Evolutionary conservation across 495 filamentous ascomycete genomes (phyloP).

Genomic region (Aspergillus olivimuriae): DNA sequence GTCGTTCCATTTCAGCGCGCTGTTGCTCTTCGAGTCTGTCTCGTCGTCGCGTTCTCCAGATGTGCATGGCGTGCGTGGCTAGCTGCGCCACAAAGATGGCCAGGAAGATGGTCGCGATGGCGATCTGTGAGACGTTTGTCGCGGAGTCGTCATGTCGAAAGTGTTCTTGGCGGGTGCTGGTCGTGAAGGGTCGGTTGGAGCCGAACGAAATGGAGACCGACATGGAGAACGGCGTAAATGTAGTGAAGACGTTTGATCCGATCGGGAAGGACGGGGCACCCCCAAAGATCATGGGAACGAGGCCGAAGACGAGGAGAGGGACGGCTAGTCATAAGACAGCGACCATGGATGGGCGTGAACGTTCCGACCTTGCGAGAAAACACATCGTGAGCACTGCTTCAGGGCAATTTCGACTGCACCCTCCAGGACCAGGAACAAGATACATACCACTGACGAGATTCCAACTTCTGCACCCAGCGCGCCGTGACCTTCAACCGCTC

Average conservation of each 20-base stretch:
- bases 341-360: conserved; percentile 24
- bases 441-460: conserved; percentile 66
- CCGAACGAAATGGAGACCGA: conserved; percentile 40
- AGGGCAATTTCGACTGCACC: background rate
- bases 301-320: conserved; percentile 36
- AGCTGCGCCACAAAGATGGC: conserved; percentile 30
- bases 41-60: conserved; percentile 21
- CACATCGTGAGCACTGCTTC: conserved; percentile 13
- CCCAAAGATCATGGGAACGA: conserved; percentile 23
- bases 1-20: conserved; percentile 1
- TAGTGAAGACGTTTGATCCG: conserved; percentile 24
- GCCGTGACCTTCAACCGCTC: conserved; percentile 75
- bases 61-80: conserved; percentile 27
- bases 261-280: conserved; percentile 16
- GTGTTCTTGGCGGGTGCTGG: conserved; percentile 5
- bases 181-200: conserved; percentile 10
- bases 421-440: background rate
- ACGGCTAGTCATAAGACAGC: conserved; percentile 48
- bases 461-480: conserved; percentile 66
- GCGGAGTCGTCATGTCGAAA: conserved; percentile 9
- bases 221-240: conserved; percentile 31
- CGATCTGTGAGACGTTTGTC: conserved; percentile 28
- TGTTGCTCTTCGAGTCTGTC: conserved; percentile 4
- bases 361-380: conserved; percentile 22
- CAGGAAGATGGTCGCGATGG: conserved; percentile 32